Base-by-base conservation (phyloP, 495 filamentous ascomycete genomes). In the Neurospora sp. region DNA sequence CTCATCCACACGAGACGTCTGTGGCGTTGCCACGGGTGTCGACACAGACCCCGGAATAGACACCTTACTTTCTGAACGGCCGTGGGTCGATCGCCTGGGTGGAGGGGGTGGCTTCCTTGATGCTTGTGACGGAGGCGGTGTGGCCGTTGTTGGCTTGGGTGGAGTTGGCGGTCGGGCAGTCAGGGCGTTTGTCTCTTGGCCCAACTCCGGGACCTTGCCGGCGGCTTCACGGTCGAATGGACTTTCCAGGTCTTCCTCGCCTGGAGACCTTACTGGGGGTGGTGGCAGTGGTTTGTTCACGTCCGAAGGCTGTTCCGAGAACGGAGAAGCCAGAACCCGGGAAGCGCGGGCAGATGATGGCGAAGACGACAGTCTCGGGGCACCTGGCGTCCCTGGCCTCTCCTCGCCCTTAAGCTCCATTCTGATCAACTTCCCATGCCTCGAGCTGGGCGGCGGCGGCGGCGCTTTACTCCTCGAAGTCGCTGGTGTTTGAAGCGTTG, bases 361-460 rank as follows among this genome's bases (percentile, higher is more conserved):
- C 5, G 8, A 5, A n/a, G 71, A 70, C 5, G 11, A 5, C 10
- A 70, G 72, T 13, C 42, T 73, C 2, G 62, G 19, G 2, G 39
- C 24, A 11, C 21, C 69, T 8, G 74, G 73, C 19, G 69, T 39
- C 11, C 66, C 59, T 11, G 43, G 15, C 11, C 15, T 37, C 24
- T 71, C 70, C 70, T 73, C 69, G 62, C 24, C 70, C 71, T 70
- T 78, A 34, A 79, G 24, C 72, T 79, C 82, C 34, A 81, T 74
- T 74, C 83, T 88, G 59, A 93, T 91, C n/a, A 88, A 81, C 78
- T 90, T 91, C 7, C 91, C 91, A 81, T 92, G 90, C 72, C 90
- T 87, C 48, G 86, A 90, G 76, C 82, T 90, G 2, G 91, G 90
- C 34, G 88, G 86, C 19, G 89, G 88, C 11, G 78, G 78, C 7